phyloP scores from a whole-genome alignment of 805 yeast genomes.

The Wickerhamiella parazyma region DNA sequence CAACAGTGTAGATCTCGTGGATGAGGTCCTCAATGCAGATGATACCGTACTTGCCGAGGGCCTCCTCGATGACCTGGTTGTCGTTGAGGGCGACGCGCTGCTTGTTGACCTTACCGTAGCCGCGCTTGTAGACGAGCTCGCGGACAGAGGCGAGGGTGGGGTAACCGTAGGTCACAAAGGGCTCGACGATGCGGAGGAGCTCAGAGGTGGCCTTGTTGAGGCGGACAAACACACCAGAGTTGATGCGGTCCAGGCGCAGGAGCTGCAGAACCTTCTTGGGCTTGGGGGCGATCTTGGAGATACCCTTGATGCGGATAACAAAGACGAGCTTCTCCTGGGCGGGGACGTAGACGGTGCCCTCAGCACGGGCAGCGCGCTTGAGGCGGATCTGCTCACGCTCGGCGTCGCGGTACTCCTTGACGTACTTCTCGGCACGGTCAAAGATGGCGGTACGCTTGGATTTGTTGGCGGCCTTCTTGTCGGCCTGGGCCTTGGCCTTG shows the following conservation, averaged over 20 bases:
- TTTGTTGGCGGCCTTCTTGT: conserved; percentile 25
- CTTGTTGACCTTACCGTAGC: conserved; percentile 92
- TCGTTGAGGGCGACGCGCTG: conserved; percentile 86
- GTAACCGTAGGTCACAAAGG: conserved; percentile 96
- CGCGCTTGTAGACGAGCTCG: conserved; percentile 93
- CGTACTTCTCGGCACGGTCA: conserved; percentile 94
- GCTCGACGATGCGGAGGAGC: conserved; percentile 86
- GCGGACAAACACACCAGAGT: conserved; percentile 89
- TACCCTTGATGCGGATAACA: conserved; percentile 98
- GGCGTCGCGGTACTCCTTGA: conserved; percentile 83
- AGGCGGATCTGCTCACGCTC: conserved; percentile 80
- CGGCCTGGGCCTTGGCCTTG: conserved; percentile 37
- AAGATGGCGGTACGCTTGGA: conserved; percentile 38
- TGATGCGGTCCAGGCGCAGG: conserved; percentile 84
- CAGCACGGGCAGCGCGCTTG: conserved; percentile 74
- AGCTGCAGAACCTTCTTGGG: conserved; percentile 95
- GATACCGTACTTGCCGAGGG: conserved; percentile 87
- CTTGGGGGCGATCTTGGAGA: conserved; percentile 96
- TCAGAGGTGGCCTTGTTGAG: conserved; percentile 91
- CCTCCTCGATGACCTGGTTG: conserved; percentile 76
- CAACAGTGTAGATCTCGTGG: conserved; percentile 92
- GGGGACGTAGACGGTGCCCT: conserved; percentile 84
- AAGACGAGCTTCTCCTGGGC: conserved; percentile 92
- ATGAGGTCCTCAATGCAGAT: conserved; percentile 83
- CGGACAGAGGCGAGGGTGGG: conserved; percentile 85